Conservation (phyloP, 768 basidiomycete genomes). For the Clavaria fumosa region DNA sequence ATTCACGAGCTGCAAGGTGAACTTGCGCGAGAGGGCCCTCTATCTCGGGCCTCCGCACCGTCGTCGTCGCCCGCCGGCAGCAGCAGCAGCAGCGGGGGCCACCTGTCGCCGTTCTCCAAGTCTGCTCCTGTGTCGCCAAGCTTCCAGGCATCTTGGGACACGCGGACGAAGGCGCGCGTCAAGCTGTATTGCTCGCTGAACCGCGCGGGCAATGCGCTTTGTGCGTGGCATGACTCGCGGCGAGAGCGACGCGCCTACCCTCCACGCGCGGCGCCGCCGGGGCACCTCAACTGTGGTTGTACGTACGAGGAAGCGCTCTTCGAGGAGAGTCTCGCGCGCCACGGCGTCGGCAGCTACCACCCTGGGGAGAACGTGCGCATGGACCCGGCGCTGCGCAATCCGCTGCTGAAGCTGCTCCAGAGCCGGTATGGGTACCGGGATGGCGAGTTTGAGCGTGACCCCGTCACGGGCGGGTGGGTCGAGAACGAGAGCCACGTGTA, state of each 20-base stretch:
- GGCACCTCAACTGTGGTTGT: constrained; percentile 77
- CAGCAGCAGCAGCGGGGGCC: constrained; percentile 9
- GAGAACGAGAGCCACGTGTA: constrained; percentile 43
- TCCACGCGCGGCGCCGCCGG: constrained; percentile 65
- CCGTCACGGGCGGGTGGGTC: constrained; percentile 47
- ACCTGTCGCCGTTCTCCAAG: constrained; percentile 16
- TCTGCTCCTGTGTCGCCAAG: constrained; percentile 25
- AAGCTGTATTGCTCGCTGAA: constrained; percentile 68
- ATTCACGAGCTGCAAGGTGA: constrained; percentile 30
- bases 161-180: constrained; percentile 57
- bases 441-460: constrained; percentile 71
- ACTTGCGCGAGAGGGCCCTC: constrained; percentile 22
- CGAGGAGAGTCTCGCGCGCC: constrained; percentile 68
- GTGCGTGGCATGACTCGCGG: constrained; percentile 82
- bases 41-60: too few species aligned
- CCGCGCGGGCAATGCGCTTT: constrained; percentile 76
- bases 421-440: constrained; percentile 65
- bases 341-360: constrained; percentile 66
- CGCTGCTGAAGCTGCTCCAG: constrained; percentile 57
- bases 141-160: constrained; percentile 51
- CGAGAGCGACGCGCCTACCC: constrained; percentile 66
- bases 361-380: constrained; percentile 79
- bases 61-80: neutral
- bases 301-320: constrained; percentile 75
- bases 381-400: constrained; percentile 77